These are phyloP conservation scores for Psilocybe mexicana DNA, from an alignment of 1,284 basidiomycete genomes.

Conservation along the genomic window DNA sequence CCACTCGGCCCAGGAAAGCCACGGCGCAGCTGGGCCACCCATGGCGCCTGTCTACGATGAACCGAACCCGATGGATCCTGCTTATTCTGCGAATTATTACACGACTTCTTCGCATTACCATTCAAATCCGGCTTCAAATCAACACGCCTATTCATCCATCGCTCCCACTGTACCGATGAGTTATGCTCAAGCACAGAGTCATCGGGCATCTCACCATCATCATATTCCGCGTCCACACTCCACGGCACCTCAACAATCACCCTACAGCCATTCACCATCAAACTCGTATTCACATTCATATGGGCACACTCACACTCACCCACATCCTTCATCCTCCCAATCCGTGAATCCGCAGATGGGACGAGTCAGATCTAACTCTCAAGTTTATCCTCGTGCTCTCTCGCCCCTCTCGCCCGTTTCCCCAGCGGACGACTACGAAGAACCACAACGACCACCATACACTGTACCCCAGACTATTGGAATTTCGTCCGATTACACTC, in stretches of 20 bases:
- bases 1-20: conserved; percentile 13
- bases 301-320: conserved; percentile 28
- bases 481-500: conserved; percentile 50
- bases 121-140: conserved; percentile 19
- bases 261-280: conserved; percentile 25
- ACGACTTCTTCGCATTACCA: conserved; percentile 19
- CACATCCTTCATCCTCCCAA: conserved; percentile 23
- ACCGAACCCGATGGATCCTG: conserved; percentile 19
- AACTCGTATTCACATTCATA: conserved; percentile 29
- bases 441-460: conserved; percentile 19
- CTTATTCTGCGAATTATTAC: conserved; percentile 24
- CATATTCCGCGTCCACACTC: conserved; percentile 23
- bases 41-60: conserved; percentile 21
- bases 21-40: conserved; percentile 17
- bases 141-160: conserved; percentile 23
- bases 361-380: conserved; percentile 23
- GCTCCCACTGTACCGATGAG: conserved; percentile 17
- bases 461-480: conserved; percentile 33
- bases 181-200: conserved; percentile 20
- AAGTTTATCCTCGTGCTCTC: conserved; percentile 15
- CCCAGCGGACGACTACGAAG: conserved; percentile 5
- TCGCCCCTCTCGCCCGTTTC: conserved; percentile 3
- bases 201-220: conserved; percentile 23
- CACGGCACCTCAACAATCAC: conserved; percentile 12
- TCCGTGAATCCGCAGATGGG: conserved; percentile 21